These are phyloP conservation scores for Abortiporus biennis DNA, from an alignment of 1,284 basidiomycete genomes.

Conservation along the genomic window DNA sequence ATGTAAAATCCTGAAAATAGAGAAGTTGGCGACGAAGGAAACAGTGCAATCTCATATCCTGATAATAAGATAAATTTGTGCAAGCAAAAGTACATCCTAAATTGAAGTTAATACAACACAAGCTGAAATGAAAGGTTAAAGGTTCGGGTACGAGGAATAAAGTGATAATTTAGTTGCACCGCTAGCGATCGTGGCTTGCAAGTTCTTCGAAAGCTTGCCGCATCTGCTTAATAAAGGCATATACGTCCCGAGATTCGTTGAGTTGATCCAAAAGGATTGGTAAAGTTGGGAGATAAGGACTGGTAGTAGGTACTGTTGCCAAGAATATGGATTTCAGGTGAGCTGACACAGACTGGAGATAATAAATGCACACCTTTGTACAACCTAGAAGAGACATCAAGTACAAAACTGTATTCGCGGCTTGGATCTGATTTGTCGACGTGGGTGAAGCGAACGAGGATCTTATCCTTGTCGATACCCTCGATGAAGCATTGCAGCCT, in stretches of 20 bases:
- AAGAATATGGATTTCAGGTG: neutral
- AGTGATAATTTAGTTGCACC: too few species aligned
- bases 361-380: conserved; percentile 57
- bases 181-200: conserved; percentile 14
- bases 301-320: conserved; percentile 56
- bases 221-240: conserved; percentile 53
- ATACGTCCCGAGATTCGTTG: conserved; percentile 57
- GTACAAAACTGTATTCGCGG: conserved; percentile 68
- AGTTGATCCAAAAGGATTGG: conserved; percentile 59
- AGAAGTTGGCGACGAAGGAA: too few species aligned
- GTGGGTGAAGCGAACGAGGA: conserved; percentile 69
- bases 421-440: conserved; percentile 51
- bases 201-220: conserved; percentile 35
- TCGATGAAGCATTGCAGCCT: conserved; percentile 63
- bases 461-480: conserved; percentile 65
- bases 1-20: too few species aligned
- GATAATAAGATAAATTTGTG: too few species aligned
- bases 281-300: conserved; percentile 56
- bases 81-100: too few species aligned
- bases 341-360: neutral
- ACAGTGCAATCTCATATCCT: too few species aligned
- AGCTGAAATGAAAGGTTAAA: too few species aligned
- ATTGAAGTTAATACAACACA: too few species aligned
- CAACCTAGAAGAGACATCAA: conserved; percentile 58
- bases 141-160: too few species aligned